These are phyloP conservation scores for Bacidia gigantensis DNA, from an alignment of 495 filamentous ascomycete species.

Conservation along the genomic window DNA sequence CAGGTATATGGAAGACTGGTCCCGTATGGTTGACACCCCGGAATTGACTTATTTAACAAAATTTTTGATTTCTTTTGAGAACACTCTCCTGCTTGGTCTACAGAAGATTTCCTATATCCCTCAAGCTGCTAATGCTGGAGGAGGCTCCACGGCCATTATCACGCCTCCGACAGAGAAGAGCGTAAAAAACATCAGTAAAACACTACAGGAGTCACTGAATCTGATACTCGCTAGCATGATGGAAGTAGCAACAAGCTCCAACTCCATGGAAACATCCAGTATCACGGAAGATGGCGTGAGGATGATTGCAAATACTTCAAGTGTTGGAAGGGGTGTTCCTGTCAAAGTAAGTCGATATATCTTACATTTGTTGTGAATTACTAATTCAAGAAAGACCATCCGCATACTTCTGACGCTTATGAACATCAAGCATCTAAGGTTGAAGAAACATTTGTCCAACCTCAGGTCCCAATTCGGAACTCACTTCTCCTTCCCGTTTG, in stretches of 20 bases:
- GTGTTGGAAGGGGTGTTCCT: constrained; percentile 6
- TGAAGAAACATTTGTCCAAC: constrained; percentile 57
- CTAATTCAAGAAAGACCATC: constrained; percentile 41
- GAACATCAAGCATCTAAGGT: constrained; percentile 68
- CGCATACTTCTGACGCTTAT: constrained; percentile 85
- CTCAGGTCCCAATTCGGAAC: constrained; percentile 80
- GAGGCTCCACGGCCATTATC: constrained; percentile 58
- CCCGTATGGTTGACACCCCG: constrained; percentile 54
- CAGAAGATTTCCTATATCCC: constrained; percentile 90
- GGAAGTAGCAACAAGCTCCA: not conserved
- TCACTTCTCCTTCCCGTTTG: constrained; percentile 76
- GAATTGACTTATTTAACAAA: constrained; percentile 86
- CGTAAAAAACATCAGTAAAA: constrained; percentile 69
- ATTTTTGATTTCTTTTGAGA: constrained; percentile 68
- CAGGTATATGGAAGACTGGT: constrained; percentile 88
- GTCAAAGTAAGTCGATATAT: constrained; percentile 47
- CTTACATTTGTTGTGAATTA: not conserved
- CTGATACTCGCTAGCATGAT: not conserved
- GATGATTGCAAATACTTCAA: not conserved
- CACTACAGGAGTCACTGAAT: not conserved
- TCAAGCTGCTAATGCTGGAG: constrained; percentile 53
- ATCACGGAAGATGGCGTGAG: constrained; percentile 38
- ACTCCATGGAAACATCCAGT: not conserved
- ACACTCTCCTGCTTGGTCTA: constrained; percentile 61
- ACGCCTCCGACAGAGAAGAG: constrained; percentile 70